Evolutionary conservation across 2,329 filamentous ascomycete species (phyloP).

Genomic region (Colletotrichum magnum): DNA sequence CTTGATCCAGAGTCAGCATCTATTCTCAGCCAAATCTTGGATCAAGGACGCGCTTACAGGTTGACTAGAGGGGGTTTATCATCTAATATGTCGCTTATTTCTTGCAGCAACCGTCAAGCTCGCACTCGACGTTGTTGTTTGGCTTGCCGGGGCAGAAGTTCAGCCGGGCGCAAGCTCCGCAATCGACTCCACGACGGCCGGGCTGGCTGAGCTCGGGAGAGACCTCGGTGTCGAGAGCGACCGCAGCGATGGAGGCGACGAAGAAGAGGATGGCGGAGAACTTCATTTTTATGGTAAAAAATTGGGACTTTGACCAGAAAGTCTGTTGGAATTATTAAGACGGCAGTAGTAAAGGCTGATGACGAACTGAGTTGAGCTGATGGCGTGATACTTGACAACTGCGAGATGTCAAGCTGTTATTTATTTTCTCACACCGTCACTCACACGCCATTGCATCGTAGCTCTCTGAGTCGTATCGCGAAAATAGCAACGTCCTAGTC

Average conservation of each 20-base stretch:
- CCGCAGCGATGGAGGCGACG: constrained; percentile 30
- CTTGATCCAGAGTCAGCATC: too few relatives aligned
- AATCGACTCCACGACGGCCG: constrained; percentile 31
- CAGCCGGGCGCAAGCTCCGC: constrained; percentile 22
- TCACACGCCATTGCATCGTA: background rate
- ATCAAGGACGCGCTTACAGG: too few relatives aligned
- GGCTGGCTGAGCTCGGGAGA: constrained; percentile 27
- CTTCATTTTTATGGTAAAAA: constrained; percentile 25
- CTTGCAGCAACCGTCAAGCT: constrained; percentile 31
- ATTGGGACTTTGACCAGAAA: constrained; percentile 22
- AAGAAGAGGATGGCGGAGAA: constrained; percentile 28
- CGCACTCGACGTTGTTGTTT: constrained; percentile 33
- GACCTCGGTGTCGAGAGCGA: constrained; percentile 27
- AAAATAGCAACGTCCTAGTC: background rate
- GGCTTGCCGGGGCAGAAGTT: constrained; percentile 35
- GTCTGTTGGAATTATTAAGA: background rate
- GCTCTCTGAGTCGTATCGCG: background rate
- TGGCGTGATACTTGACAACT: background rate
- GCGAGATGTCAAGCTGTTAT: background rate
- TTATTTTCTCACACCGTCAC: background rate
- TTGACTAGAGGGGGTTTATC: too few relatives aligned
- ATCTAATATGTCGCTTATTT: background rate
- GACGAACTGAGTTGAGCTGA: background rate
- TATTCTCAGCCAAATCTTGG: too few relatives aligned
- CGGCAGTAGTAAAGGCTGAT: background rate